Evolutionary conservation across 768 basidiomycete genomes (phyloP), one percentile per base, ranked within the genome.

Genomic region (Termitomyces eurrhizus): DNA sequence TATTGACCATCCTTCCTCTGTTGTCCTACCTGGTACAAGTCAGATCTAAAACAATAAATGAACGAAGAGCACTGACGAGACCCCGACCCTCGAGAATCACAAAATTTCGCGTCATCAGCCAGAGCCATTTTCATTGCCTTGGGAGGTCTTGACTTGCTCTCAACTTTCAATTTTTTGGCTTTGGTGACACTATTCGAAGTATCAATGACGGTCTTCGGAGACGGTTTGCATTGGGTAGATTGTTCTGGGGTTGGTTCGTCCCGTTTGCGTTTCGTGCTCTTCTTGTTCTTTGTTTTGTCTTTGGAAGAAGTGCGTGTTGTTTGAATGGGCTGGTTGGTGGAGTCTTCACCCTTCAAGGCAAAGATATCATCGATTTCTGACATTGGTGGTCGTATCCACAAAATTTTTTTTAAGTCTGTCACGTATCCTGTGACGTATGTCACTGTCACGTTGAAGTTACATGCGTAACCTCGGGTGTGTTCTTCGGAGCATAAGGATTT

Each of bases 351-450:
- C 66, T 81, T 84, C 63, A 78, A 76, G 44, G 90, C 80, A 72
- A 93, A 93, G 68, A 93, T 93, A 67, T 83, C 84, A 80, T 93
- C 92, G 71, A 93, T 93, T 81, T 93, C 92, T 55, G 88, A 88
- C 79, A 82, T 79, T 55, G 64, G 76, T 65, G 77, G 80, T 2
- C 77, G 68, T 51, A 39, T 4, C 9, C 42, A 18, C 24, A 35
- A 54, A 59, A 41, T 48, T 59, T 61, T 48, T 36, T 57, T 59
- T 29, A 36, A n/a, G 11, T 21, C 12, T 42, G 54, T 55, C 41
- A 44, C 29, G 8, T 24, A 52, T 42, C 48, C 48, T 55, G 65
- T 67, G 59, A 66, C 63, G 48, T 3, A 6, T 55, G 46, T 61
- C 45, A 56, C 61, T 3, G 41, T 57, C 41, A 54, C 11, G 24